These are phyloP conservation scores for Mariannaea sp. DNA, from an alignment of 2,329 filamentous ascomycete genomes.

Conservation along the genomic window DNA sequence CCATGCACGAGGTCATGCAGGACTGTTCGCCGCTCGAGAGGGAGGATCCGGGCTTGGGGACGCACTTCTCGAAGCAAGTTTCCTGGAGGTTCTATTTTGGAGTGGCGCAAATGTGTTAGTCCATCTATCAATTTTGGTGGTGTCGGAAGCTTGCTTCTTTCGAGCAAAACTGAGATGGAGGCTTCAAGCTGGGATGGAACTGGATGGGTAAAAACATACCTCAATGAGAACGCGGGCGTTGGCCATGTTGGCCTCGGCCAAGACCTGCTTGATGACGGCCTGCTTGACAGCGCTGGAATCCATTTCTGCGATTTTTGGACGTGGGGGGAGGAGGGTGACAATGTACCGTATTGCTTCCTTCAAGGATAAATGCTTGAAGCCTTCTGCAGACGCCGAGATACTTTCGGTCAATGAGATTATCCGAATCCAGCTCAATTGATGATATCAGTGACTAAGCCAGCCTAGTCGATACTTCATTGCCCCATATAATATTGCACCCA, in stretches of 20 bases:
- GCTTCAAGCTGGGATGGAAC: not conserved
- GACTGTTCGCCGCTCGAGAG: constrained; percentile 70
- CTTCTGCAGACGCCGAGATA: constrained; percentile 13
- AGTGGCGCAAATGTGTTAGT: constrained; percentile 13
- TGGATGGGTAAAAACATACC: constrained; percentile 46
- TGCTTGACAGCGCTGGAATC: constrained; percentile 63
- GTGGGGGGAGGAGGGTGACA: constrained; percentile 9
- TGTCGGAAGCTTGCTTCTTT: not conserved
- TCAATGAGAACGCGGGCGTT: constrained; percentile 74
- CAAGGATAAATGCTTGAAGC: constrained; percentile 20
- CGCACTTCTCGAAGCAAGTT: constrained; percentile 79
- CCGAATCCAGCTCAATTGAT: constrained; percentile 17
- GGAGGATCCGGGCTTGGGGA: constrained; percentile 70
- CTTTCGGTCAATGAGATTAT: constrained; percentile 23
- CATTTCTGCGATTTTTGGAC: constrained; percentile 52
- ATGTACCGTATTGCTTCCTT: constrained; percentile 15
- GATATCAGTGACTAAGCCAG: no score
- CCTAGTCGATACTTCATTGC: no score
- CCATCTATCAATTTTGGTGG: not conserved
- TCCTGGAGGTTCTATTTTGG: constrained; percentile 75
- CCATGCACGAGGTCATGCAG: constrained; percentile 78
- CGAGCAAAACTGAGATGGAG: not conserved
- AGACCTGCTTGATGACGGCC: constrained; percentile 68
- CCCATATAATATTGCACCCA: no score
- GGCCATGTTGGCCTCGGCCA: constrained; percentile 65